Percentiles rank a stretch among this genome's conserved stretches.
Evolutionary conservation across 345 rosid genomes (phyloP).

Genomic region (Heritiera littoralis): DNA sequence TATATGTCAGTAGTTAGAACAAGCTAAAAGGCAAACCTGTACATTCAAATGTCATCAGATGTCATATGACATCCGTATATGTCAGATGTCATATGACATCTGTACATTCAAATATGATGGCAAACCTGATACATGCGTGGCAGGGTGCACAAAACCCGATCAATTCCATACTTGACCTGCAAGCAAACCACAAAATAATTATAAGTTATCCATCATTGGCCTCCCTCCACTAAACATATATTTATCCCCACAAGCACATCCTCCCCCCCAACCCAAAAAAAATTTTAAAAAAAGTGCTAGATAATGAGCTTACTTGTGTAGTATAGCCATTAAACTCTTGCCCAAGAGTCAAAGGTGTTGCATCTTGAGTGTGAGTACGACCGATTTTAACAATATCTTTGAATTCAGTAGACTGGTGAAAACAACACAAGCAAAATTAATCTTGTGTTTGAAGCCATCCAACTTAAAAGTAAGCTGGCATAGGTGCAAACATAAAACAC

Average conservation of each 20-base stretch:
- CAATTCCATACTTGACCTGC: constrained; percentile 88
- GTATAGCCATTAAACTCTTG: constrained; percentile 98
- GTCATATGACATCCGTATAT: too few relatives aligned
- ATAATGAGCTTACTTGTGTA: constrained; percentile 62
- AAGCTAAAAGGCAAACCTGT: constrained; percentile 12
- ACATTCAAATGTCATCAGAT: too few relatives aligned
- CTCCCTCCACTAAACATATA: background rate
- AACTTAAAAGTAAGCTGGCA: background rate
- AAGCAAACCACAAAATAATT: constrained; percentile 15
- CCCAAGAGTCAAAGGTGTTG: constrained; percentile 95
- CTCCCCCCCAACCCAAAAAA: too few relatives aligned
- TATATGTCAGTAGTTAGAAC: constrained; percentile 38
- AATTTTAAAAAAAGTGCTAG: background rate
- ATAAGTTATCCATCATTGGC: constrained; percentile 13
- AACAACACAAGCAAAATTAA: constrained; percentile 6
- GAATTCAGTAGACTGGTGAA: constrained; percentile 67
- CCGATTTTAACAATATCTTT: constrained; percentile 93
- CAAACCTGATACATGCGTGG: constrained; percentile 90
- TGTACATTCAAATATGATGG: too few relatives aligned
- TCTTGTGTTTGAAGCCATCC: constrained; percentile 11
- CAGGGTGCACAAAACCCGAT: constrained; percentile 65
- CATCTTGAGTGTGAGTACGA: constrained; percentile 97
- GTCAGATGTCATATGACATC: too few relatives aligned
- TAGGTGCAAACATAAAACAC: constrained; percentile 6
- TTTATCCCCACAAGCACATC: background rate